phyloP scores from a whole-genome alignment of 306 rosid species.

The Ormosia emarginata region DNA sequence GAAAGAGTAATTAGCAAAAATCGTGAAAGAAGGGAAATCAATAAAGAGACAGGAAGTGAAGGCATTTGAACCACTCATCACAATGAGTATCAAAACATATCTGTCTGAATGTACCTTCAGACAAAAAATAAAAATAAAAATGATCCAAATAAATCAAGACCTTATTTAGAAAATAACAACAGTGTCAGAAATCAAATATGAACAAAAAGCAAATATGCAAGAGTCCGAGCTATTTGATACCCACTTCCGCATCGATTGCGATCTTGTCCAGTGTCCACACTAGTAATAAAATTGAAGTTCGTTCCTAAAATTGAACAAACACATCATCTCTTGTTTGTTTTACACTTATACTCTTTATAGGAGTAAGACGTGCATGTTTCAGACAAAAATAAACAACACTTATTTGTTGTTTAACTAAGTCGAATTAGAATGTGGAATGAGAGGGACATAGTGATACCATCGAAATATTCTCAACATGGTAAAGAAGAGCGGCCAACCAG shows the following conservation, averaged over 20 bases:
- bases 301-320: not conserved
- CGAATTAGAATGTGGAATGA: not conserved
- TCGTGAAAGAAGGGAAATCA: not conserved
- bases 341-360: not conserved
- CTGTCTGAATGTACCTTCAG: not conserved
- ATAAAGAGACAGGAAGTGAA: not conserved
- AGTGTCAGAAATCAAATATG: not conserved
- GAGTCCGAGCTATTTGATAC: not conserved
- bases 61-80: conserved; percentile 11
- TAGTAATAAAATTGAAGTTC: conserved; percentile 11
- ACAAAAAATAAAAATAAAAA: not conserved
- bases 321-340: not conserved
- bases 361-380: not conserved
- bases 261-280: not conserved
- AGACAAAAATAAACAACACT: not conserved
- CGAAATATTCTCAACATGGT: not conserved
- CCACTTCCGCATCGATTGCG: not conserved
- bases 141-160: not conserved
- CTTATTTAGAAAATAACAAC: conserved; percentile 4
- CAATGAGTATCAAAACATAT: conserved; percentile 1
- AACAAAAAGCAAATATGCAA: not conserved
- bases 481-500: not conserved
- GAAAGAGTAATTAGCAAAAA: not conserved
- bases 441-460: not conserved
- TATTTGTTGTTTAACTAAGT: not conserved